phyloP scores from a whole-genome alignment of 208 protist genomes.

The Acanthamoeba lenticulata region DNA sequence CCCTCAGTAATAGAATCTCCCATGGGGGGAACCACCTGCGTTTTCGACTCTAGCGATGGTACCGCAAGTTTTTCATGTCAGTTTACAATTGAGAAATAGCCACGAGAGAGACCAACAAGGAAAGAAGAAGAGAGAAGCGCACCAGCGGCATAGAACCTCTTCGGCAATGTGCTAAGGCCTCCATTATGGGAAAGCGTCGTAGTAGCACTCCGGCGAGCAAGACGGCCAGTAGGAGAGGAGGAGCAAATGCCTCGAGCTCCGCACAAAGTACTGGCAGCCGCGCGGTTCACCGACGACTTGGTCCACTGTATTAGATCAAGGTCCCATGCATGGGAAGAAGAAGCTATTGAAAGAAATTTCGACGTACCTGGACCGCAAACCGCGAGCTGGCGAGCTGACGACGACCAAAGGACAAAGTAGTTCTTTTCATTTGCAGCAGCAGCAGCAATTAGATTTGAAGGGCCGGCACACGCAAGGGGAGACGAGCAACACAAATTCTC shows the following conservation, averaged over 20 bases:
- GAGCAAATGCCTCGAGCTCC: background rate
- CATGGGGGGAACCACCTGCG: slow-evolving; percentile 94
- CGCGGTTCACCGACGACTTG: background rate
- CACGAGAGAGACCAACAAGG: background rate
- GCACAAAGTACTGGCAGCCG: background rate
- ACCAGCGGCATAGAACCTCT: background rate
- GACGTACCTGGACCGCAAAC: background rate
- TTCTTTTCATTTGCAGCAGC: background rate
- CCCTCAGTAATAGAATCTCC: slow-evolving; percentile 98
- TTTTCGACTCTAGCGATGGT: background rate
- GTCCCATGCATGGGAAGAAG: background rate
- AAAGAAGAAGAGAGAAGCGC: background rate
- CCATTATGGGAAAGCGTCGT: background rate
- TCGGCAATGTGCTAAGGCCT: background rate
- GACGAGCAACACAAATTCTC: too few species aligned
- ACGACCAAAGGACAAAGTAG: background rate
- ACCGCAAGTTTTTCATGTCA: background rate
- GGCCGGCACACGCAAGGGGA: too few species aligned
- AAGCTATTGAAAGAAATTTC: too few species aligned
- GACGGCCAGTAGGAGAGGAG: background rate
- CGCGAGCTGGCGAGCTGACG: background rate
- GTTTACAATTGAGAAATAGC: background rate
- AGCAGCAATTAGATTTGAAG: too few species aligned
- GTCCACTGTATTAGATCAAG: background rate
- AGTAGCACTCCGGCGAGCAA: background rate